Percentiles rank a stretch among this genome's conserved stretches.
Evolutionary conservation across 495 filamentous ascomycete genomes (phyloP).

Genomic region (Penicillium nucicola): DNA sequence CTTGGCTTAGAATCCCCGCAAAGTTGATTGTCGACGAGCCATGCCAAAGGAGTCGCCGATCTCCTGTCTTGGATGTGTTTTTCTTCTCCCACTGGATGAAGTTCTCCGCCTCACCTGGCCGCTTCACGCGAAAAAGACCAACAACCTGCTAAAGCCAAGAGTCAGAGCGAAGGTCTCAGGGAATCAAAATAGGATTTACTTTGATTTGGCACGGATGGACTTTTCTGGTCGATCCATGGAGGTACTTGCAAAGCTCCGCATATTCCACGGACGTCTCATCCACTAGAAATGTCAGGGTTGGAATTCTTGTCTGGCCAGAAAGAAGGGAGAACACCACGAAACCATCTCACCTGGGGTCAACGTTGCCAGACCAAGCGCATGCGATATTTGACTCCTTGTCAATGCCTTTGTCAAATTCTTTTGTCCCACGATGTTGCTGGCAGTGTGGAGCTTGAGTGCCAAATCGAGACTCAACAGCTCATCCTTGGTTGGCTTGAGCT

Average conservation of each 20-base stretch:
- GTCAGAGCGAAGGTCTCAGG: background rate
- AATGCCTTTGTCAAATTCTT: too few relatives aligned
- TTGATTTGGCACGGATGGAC: background rate
- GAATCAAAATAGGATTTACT: background rate
- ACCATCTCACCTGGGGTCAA: conserved; percentile 1
- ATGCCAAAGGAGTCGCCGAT: conserved; percentile 74
- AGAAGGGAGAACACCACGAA: background rate
- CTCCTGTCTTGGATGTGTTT: conserved; percentile 28
- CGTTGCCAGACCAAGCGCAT: conserved; percentile 1
- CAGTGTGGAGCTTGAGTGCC: background rate
- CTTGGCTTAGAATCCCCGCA: conserved; percentile 69
- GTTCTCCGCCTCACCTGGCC: conserved; percentile 59
- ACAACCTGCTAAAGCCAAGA: background rate
- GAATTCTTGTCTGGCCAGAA: background rate
- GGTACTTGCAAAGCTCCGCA: background rate
- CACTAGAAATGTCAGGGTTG: background rate
- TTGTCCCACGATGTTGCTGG: background rate
- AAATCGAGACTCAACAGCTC: background rate
- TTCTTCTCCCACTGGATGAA: conserved; percentile 49
- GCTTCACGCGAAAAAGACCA: conserved; percentile 68
- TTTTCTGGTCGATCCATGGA: background rate
- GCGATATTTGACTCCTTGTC: background rate
- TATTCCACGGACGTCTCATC: background rate
- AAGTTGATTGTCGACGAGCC: conserved; percentile 64
- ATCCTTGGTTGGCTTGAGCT: too few relatives aligned